Evolutionary conservation across 768 basidiomycete species (phyloP), one percentile per base, ranked within the genome.

Genomic region (Lactifluus rugatus): DNA sequence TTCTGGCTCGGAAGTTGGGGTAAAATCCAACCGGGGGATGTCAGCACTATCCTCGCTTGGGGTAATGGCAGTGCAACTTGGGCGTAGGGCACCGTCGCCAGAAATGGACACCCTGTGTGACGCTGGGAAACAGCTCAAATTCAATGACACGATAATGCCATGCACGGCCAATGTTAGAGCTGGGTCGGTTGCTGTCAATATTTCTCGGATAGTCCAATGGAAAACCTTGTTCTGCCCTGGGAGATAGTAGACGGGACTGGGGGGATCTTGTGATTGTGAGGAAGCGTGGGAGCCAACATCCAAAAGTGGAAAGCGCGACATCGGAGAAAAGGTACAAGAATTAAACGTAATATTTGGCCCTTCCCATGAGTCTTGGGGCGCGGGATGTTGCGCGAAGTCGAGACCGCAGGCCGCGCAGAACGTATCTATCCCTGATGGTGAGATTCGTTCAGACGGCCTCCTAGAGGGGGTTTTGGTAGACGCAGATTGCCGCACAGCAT

Each of bases 171-270:
- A 48, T 21, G 62, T 62, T 14, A 71, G 54, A 16, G 39, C 21
- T 3, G 72, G 70, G 47, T 72, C 65, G 9, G 68, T 68, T 13
- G 64, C 62, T 4, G 69, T 50, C 23, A 70, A 52, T 13, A 72
- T 41, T 21, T 68, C 68, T 19, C 57, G 46, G 31, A 60, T 50
- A 3, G 65, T 53, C 44, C 45, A 54, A 8, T 26, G 34, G 45
- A 48, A 47, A 26, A 31, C 16, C 48, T 26, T 19, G 3, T 46
- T 48, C 39, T 54, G 8, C 28, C 6, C 50, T 54, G 26, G 28
- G 25, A 32, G 14, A 21, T n/a, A 47, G 36, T 26, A 25, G 11
- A 42, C 48, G 31, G 48, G 48, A 21, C 46, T 54, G 53, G 55
- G 31, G 5, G 23, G 48, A 21, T 25, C 36, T 36, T 37, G 58